phyloP scores from a whole-genome alignment of 179 eudicot species.

The Gypsophila paniculata region DNA sequence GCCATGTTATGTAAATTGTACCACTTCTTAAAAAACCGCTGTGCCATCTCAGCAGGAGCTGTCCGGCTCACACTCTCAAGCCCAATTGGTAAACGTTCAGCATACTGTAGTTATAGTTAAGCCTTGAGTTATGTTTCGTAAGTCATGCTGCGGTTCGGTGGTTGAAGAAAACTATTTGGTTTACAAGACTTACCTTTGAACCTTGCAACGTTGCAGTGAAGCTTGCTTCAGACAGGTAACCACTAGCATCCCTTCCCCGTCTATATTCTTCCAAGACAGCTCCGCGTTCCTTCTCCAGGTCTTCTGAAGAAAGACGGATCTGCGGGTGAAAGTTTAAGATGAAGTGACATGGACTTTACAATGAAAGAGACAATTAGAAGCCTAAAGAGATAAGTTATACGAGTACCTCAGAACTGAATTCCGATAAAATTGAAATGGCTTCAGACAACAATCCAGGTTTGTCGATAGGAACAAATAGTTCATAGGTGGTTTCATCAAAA shows the following conservation, averaged over 20 bases:
- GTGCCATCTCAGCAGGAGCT: conserved; percentile 52
- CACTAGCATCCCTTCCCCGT: conserved; percentile 60
- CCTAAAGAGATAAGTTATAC: no score
- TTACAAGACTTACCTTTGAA: conserved; percentile 46
- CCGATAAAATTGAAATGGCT: conserved; percentile 80
- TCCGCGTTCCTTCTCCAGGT: conserved; percentile 81
- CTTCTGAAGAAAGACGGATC: conserved; percentile 70
- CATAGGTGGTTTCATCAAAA: conserved; percentile 81
- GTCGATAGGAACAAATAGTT: conserved; percentile 89
- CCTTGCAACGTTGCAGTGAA: conserved; percentile 64
- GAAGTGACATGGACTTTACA: no score
- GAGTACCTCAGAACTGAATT: conserved; percentile 91
- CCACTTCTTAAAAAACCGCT: conserved; percentile 64
- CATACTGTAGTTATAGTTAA: conserved; percentile 68
- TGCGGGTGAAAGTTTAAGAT: conserved; percentile 21
- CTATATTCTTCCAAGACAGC: conserved; percentile 83
- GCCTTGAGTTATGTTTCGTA: no score
- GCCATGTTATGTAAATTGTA: conserved; percentile 79
- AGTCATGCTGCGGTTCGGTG: no score
- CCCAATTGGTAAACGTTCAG: conserved; percentile 79
- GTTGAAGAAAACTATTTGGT: background rate
- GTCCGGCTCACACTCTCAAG: conserved; percentile 64
- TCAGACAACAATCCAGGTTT: conserved; percentile 73
- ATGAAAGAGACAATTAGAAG: no score
- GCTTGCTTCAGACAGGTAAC: conserved; percentile 71